Percentiles rank a stretch among this genome's conserved stretches.
These are phyloP conservation scores for Nidula microcarpa DNA, from an alignment of 768 basidiomycete species.

Conservation along the genomic window DNA sequence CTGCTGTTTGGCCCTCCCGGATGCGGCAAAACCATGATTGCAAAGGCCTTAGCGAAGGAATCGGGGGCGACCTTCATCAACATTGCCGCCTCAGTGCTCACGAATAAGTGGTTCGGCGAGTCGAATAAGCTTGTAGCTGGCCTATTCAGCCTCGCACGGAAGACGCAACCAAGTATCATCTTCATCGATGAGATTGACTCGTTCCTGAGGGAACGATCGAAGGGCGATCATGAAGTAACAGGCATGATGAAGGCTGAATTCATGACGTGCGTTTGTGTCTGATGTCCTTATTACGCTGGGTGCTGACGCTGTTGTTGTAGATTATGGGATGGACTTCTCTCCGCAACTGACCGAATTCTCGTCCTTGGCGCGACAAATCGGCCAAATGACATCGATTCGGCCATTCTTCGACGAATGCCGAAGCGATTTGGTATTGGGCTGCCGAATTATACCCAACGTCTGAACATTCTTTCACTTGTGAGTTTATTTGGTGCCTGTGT, in stretches of 20 bases:
- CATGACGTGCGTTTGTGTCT: conserved; percentile 64
- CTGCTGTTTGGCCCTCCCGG: conserved; percentile 95
- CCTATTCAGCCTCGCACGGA: conserved; percentile 89
- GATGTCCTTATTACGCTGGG: not conserved
- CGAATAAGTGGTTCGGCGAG: conserved; percentile 49
- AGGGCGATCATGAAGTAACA: conserved; percentile 94
- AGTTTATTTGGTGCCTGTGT: conserved; percentile 10
- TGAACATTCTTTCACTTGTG: conserved; percentile 82
- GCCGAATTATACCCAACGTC: conserved; percentile 74
- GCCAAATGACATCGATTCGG: conserved; percentile 86
- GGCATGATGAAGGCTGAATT: conserved; percentile 99
- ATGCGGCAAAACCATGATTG: conserved; percentile 99
- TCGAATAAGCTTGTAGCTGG: conserved; percentile 93
- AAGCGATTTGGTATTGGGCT: conserved; percentile 88
- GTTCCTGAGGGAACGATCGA: conserved; percentile 83
- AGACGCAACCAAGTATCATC: conserved; percentile 93
- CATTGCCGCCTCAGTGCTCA: conserved; percentile 43
- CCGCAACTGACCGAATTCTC: conserved; percentile 76
- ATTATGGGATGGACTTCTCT: conserved; percentile 92
- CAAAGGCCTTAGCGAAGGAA: conserved; percentile 96
- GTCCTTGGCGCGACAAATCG: conserved; percentile 95
- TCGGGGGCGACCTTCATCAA: conserved; percentile 94
- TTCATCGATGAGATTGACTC: conserved; percentile 99
- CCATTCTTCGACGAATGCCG: conserved; percentile 94
- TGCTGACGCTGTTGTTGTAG: conserved; percentile 30